Evolutionary conservation across 148 eudicot species (phyloP).

Genomic region (Arbutus unedo): DNA sequence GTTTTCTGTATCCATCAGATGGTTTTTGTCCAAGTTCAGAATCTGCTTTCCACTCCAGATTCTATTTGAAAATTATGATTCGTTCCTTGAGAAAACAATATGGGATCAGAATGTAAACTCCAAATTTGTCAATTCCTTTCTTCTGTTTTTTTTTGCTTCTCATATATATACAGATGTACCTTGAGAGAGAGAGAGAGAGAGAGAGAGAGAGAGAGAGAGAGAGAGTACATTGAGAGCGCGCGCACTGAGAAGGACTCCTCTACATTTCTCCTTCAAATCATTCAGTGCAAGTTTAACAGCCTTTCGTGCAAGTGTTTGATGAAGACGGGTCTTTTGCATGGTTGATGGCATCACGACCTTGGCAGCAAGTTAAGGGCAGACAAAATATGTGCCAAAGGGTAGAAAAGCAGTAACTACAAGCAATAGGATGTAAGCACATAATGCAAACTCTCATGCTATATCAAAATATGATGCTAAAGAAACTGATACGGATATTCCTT

Average conservation of each 20-base stretch:
- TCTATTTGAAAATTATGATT: not conserved
- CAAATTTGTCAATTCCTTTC: not conserved
- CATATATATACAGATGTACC: not conserved
- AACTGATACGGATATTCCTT: slow-evolving; percentile 66
- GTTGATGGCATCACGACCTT: slow-evolving; percentile 37
- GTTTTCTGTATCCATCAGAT: not conserved
- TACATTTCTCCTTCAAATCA: slow-evolving; percentile 73
- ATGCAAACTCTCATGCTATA: slow-evolving; percentile 7
- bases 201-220: slow-evolving; percentile 17
- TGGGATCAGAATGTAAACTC: not conserved
- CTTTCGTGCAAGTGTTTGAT: slow-evolving; percentile 49
- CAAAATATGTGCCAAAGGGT: slow-evolving; percentile 8
- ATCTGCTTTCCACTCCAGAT: not conserved
- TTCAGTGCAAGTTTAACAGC: slow-evolving; percentile 66
- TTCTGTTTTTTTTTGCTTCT: not conserved
- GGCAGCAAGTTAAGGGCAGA: slow-evolving; percentile 56
- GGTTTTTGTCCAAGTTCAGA: not conserved
- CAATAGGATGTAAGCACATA: slow-evolving; percentile 4
- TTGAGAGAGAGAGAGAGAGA: not conserved
- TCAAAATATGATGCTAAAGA: not conserved
- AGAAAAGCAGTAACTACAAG: not conserved
- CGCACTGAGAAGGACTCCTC: slow-evolving; percentile 73
- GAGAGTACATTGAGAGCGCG: slow-evolving; percentile 68
- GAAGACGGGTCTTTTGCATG: slow-evolving; percentile 32
- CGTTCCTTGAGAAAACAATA: not conserved